Evolutionary conservation across 2,329 filamentous ascomycete species (phyloP).

Genomic region (Calonectria naviculata): DNA sequence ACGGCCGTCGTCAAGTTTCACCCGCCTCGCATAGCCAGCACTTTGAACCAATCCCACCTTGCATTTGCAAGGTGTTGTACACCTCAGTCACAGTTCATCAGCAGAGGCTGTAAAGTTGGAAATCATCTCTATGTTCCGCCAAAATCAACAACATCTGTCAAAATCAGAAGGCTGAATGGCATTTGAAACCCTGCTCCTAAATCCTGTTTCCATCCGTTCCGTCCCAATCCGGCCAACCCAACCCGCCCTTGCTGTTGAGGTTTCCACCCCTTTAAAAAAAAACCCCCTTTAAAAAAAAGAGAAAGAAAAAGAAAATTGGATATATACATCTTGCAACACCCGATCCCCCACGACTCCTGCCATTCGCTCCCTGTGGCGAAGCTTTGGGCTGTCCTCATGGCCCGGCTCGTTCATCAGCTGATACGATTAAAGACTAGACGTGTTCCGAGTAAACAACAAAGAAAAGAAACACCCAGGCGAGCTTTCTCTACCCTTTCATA

Average conservation of each 20-base stretch:
- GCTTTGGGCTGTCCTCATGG: slow-evolving; percentile 19
- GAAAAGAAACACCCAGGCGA: slow-evolving; percentile 30
- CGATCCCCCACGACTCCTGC: slow-evolving; percentile 15
- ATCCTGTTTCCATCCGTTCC: slow-evolving; percentile 18
- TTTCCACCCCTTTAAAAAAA: slow-evolving; percentile 16
- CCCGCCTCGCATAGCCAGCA: no score
- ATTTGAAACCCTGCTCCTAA: slow-evolving; percentile 4
- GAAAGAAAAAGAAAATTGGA: slow-evolving; percentile 43
- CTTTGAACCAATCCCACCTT: neutral
- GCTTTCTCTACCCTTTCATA: slow-evolving; percentile 11
- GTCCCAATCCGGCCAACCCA: slow-evolving; percentile 18
- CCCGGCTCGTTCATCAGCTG: slow-evolving; percentile 22
- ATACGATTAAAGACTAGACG: slow-evolving; percentile 35
- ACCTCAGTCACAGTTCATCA: neutral
- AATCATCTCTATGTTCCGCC: slow-evolving; percentile 15
- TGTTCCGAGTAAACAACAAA: slow-evolving; percentile 26
- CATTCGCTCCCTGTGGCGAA: neutral
- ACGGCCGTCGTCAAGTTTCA: neutral
- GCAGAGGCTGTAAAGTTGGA: neutral
- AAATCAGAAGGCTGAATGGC: slow-evolving; percentile 11
- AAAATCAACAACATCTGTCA: slow-evolving; percentile 12
- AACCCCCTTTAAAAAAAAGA: slow-evolving; percentile 19
- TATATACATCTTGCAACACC: slow-evolving; percentile 45
- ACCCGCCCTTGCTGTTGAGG: slow-evolving; percentile 11
- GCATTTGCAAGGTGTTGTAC: neutral